These are phyloP conservation scores for Lentinula boryana DNA, from an alignment of 768 basidiomycete genomes.

Conservation along the genomic window DNA sequence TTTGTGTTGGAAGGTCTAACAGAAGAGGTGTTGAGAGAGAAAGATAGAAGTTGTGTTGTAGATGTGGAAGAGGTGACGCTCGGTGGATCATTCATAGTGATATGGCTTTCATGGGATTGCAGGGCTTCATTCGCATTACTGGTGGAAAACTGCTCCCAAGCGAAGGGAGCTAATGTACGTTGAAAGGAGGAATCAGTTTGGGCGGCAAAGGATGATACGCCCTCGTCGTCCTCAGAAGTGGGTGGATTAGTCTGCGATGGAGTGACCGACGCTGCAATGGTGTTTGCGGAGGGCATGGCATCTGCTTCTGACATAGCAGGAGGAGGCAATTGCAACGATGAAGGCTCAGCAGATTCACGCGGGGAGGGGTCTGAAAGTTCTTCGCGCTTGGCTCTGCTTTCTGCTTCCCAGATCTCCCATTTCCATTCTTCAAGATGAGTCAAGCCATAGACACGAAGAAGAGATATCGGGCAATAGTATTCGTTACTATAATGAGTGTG, in stretches of 20 bases:
- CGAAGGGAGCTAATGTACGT: background rate
- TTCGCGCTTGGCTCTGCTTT: constrained; percentile 46
- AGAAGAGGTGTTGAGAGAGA: background rate
- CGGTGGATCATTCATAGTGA: background rate
- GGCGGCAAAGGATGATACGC: background rate
- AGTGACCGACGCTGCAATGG: background rate
- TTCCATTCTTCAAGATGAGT: constrained; percentile 97
- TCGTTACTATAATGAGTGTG: constrained; percentile 90
- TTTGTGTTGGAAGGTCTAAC: background rate
- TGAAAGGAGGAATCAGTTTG: background rate
- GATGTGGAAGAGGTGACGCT: background rate
- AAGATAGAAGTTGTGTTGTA: background rate
- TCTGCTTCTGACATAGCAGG: background rate
- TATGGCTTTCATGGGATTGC: background rate
- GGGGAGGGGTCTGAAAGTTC: constrained; percentile 23
- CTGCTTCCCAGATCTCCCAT: constrained; percentile 78
- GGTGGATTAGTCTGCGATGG: background rate
- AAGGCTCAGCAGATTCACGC: background rate
- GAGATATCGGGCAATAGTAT: constrained; percentile 92
- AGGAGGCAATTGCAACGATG: background rate
- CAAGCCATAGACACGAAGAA: constrained; percentile 90
- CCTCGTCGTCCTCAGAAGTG: background rate
- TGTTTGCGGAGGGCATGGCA: background rate
- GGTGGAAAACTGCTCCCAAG: background rate
- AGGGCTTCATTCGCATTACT: background rate